Conservation (phyloP, 495 filamentous ascomycete species). For the Penicillium egyptiacum region DNA sequence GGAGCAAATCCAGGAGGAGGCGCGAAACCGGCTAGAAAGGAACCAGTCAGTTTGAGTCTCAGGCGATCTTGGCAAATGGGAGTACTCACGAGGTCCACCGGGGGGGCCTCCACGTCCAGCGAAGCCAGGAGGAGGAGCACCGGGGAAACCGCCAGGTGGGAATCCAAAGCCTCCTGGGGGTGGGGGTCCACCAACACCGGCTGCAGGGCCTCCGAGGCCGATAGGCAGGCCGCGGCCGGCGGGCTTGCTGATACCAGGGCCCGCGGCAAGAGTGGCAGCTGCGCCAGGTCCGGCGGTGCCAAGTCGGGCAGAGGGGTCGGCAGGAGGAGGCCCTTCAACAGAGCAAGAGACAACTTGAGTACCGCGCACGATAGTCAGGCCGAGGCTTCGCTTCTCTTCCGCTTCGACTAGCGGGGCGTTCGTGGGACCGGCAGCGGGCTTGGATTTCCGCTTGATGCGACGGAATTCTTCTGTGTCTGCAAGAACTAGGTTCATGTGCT, state of each 20-base stretch:
- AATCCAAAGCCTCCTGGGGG: constrained; percentile 62
- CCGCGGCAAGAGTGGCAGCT: constrained; percentile 68
- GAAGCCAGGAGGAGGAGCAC: constrained; percentile 71
- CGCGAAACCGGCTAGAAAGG: constrained; percentile 52
- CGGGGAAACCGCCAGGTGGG: constrained; percentile 66
- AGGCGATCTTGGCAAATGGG: not conserved
- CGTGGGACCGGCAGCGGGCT: constrained; percentile 61
- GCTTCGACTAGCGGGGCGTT: constrained; percentile 68
- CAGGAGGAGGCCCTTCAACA: constrained; percentile 94
- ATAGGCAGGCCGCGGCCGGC: constrained; percentile 87
- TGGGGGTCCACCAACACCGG: constrained; percentile 79
- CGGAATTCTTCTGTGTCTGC: constrained; percentile 99
- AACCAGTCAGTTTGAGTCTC: constrained; percentile 7
- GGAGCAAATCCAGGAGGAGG: constrained; percentile 65
- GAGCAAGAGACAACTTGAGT: constrained; percentile 91
- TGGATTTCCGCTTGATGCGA: constrained; percentile 87
- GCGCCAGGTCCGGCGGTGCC: constrained; percentile 70
- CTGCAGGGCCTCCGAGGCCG: constrained; percentile 85
- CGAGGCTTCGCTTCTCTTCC: constrained; percentile 94
- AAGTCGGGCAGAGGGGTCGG: constrained; percentile 87
- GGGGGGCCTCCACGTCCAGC: constrained; percentile 69
- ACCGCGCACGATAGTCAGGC: constrained; percentile 91
- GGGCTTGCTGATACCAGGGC: constrained; percentile 87
- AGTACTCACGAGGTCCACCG: constrained; percentile 60
- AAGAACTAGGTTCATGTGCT: constrained; percentile 99